A percentile compares a stretch with the other conserved stretches of the same genome.
Conservation (phyloP, 495 filamentous ascomycete species). For the Xylaria telfairii region DNA sequence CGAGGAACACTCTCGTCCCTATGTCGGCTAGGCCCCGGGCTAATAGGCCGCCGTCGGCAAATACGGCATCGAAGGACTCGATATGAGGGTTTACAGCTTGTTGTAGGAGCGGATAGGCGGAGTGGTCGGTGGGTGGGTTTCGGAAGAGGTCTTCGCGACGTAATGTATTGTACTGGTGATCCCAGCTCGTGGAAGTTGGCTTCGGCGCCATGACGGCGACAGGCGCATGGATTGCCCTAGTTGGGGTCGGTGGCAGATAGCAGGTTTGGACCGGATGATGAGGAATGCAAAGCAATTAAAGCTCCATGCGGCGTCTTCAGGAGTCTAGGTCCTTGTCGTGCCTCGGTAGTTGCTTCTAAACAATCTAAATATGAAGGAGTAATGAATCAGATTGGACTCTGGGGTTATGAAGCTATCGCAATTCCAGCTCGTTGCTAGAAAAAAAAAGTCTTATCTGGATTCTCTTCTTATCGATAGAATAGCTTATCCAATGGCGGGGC, state of each 20-base stretch:
- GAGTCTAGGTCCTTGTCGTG: background rate
- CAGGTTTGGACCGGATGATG: background rate
- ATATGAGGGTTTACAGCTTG: constrained; percentile 86
- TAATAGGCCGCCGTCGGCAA: constrained; percentile 70
- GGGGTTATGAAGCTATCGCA: background rate
- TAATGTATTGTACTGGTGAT: constrained; percentile 78
- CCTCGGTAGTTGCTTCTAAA: background rate
- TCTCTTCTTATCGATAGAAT: constrained; percentile 22
- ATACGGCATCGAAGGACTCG: constrained; percentile 94
- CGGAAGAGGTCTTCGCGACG: constrained; percentile 86
- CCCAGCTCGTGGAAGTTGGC: constrained; percentile 70
- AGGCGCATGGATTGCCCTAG: constrained; percentile 25
- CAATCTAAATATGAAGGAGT: background rate
- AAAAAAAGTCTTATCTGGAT: constrained; percentile 26
- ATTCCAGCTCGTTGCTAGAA: constrained; percentile 4
- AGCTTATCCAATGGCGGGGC: constrained; percentile 8
- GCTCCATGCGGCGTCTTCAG: background rate
- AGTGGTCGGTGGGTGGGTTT: constrained; percentile 82
- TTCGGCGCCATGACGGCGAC: constrained; percentile 61
- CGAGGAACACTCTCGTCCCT: constrained; percentile 84
- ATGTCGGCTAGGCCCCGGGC: constrained; percentile 84
- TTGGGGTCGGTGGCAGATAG: background rate
- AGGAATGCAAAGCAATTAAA: background rate
- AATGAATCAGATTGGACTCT: background rate
- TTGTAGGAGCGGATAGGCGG: constrained; percentile 86